Conservation (phyloP, 345 rosid genomes). For the Salix viminalis region DNA sequence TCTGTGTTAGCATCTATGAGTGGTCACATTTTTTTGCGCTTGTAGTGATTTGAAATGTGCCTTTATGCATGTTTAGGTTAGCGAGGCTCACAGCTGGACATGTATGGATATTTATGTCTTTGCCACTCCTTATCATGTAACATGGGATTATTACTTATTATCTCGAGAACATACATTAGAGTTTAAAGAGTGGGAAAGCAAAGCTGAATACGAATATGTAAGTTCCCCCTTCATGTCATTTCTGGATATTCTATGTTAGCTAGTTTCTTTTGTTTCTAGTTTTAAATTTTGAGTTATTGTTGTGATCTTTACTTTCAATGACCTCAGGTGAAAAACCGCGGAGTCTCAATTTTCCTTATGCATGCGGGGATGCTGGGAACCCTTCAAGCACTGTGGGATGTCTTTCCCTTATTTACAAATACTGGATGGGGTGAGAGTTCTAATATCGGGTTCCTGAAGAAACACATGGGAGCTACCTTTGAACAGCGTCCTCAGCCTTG, state of each 20-base stretch:
- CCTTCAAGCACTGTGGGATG: constrained; percentile 88
- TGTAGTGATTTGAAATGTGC: constrained; percentile 10
- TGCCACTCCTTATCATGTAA: constrained; percentile 88
- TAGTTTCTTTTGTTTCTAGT: background rate
- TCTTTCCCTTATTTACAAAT: constrained; percentile 90
- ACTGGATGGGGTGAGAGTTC: constrained; percentile 94
- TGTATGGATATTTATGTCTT: constrained; percentile 95
- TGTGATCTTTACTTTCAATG: background rate
- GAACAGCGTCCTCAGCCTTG: constrained; percentile 76
- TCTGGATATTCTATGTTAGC: constrained; percentile 3
- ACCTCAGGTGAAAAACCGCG: constrained; percentile 74
- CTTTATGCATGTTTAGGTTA: constrained; percentile 48
- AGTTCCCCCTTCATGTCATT: constrained; percentile 21
- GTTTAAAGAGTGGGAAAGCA: constrained; percentile 74
- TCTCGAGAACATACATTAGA: constrained; percentile 87
- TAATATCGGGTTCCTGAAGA: constrained; percentile 73
- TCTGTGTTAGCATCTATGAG: background rate
- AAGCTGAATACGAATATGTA: constrained; percentile 85
- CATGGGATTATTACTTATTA: constrained; percentile 88
- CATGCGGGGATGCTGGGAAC: constrained; percentile 98
- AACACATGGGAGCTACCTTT: constrained; percentile 86
- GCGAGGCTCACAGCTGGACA: constrained; percentile 89
- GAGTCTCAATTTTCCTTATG: constrained; percentile 93
- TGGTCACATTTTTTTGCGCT: background rate
- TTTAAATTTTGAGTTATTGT: background rate